Evolutionary conservation across 306 rosid species (phyloP).

Genomic region (Hylodesmum podocarpum): DNA sequence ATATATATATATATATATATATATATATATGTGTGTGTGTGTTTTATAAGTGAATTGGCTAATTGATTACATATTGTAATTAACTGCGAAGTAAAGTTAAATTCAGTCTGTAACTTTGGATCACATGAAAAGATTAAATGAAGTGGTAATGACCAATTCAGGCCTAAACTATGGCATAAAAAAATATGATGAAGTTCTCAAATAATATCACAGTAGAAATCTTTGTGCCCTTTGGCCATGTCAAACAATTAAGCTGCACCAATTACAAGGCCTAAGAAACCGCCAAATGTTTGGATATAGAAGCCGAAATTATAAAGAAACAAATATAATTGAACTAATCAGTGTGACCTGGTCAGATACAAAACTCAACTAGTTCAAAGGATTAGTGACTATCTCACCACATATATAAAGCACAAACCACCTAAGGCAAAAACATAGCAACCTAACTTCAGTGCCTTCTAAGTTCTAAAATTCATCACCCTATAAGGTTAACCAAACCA

Average conservation of each 20-base stretch:
- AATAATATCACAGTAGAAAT: not conserved
- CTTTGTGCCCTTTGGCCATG: conserved; percentile 40
- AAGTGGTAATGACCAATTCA: conserved; percentile 33
- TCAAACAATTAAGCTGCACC: conserved; percentile 42
- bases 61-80: too few species aligned
- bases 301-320: conserved; percentile 37
- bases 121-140: not conserved
- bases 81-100: too few species aligned
- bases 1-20: too few species aligned
- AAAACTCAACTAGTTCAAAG: conserved; percentile 32
- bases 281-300: conserved; percentile 49
- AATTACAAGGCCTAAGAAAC: conserved; percentile 30
- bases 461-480: not conserved
- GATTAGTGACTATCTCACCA: conserved; percentile 8
- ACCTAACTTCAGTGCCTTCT: conserved; percentile 13
- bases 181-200: conserved; percentile 16
- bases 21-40: too few species aligned
- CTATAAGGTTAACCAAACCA: conserved; percentile 5
- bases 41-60: too few species aligned
- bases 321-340: conserved; percentile 41
- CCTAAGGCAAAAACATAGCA: conserved; percentile 24
- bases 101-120: conserved; percentile 4
- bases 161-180: not conserved
- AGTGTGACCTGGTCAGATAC: conserved; percentile 48
- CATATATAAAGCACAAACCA: conserved; percentile 42